These are phyloP conservation scores for Fragaria ananassa DNA, from an alignment of 306 rosid species.

Conservation along the genomic window DNA sequence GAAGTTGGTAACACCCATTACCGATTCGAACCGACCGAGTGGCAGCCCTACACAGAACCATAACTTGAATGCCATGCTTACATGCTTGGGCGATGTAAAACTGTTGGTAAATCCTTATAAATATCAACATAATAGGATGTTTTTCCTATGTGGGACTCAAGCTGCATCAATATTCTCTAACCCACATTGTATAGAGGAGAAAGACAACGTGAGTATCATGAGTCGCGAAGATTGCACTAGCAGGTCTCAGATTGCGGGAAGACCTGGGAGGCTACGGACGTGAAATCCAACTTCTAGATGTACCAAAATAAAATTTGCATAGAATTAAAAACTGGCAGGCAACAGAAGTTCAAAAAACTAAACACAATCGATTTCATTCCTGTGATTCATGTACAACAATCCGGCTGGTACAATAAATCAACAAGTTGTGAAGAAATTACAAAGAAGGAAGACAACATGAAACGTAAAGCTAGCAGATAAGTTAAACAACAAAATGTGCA, in stretches of 20 bases:
- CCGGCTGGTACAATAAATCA: conserved; percentile 4
- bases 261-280: background rate
- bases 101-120: too few relatives aligned
- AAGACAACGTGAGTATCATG: background rate
- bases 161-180: too few relatives aligned
- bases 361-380: conserved; percentile 18
- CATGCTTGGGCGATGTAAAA: too few relatives aligned
- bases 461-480: background rate
- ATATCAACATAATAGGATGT: too few relatives aligned
- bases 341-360: background rate
- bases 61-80: too few relatives aligned
- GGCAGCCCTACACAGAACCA: too few relatives aligned
- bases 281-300: background rate
- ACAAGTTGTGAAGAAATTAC: background rate
- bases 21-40: too few relatives aligned
- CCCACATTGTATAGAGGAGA: background rate
- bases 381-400: conserved; percentile 14
- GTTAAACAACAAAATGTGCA: conserved; percentile 1
- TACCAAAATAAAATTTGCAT: background rate
- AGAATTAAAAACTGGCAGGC: background rate
- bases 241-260: background rate
- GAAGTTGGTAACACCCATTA: too few relatives aligned
- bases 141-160: too few relatives aligned
- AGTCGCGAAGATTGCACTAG: background rate
- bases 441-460: background rate